These are phyloP conservation scores for Cladosporium cucumerinum DNA, from an alignment of 2,329 filamentous ascomycete species.

Conservation along the genomic window DNA sequence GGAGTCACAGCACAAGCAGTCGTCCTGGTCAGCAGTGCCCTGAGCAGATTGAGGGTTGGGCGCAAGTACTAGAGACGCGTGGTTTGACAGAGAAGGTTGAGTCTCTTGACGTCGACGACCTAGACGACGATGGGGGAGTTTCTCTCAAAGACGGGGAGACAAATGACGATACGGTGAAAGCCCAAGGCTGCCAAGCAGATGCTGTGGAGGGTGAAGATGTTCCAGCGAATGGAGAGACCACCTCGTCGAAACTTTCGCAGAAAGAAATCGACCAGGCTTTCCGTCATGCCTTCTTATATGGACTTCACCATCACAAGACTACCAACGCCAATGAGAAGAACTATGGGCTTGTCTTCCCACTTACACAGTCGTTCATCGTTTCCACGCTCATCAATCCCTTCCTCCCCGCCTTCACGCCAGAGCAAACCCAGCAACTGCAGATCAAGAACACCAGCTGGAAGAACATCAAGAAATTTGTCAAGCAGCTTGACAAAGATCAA, in stretches of 20 bases:
- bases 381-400: constrained; percentile 64
- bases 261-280: constrained; percentile 67
- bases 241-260: constrained; percentile 49
- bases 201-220: constrained; percentile 21
- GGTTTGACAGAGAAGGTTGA: constrained; percentile 41
- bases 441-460: constrained; percentile 72
- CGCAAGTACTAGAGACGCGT: constrained; percentile 34
- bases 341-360: constrained; percentile 58
- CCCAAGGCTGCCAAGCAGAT: constrained; percentile 33
- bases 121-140: constrained; percentile 48
- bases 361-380: constrained; percentile 62
- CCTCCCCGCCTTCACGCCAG: constrained; percentile 56
- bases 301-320: constrained; percentile 58
- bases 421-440: constrained; percentile 56
- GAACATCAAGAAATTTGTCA: constrained; percentile 67
- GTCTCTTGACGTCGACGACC: constrained; percentile 43
- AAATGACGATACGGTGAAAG: constrained; percentile 27
- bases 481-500: constrained; percentile 60
- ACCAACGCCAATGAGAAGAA: constrained; percentile 51
- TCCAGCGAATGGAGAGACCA: constrained; percentile 37
- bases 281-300: constrained; percentile 61
- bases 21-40: constrained; percentile 54
- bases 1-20: constrained; percentile 57
- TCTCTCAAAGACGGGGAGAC: constrained; percentile 30
- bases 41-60: constrained; percentile 52